Base-by-base conservation (phyloP, 2,329 filamentous ascomycete genomes). In the Laburnicola sp. region DNA sequence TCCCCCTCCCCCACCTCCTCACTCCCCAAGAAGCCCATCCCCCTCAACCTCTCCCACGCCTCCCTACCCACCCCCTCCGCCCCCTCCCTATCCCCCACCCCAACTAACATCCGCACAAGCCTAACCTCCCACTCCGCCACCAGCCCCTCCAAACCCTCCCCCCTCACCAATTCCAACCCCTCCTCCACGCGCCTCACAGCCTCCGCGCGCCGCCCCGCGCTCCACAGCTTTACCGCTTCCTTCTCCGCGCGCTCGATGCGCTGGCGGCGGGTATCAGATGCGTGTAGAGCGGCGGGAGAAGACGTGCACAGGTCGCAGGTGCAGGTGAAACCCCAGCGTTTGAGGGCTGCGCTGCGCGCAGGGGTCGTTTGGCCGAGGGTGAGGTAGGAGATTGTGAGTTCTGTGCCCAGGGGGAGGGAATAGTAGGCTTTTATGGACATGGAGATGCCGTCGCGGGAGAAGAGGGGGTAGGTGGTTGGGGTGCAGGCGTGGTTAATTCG, bases 241-340 rank as follows among this genome's bases (percentile, higher is more conserved):
- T 27, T 21, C 32, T 57, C 54, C 3, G 45, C 23, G 2, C 46
- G 37, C 2, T 31, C 7, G 40, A 65, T 62, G 30, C 57, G 39
- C 1, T 16, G 37, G 39, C 63, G 58, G n/a, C 58, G 58, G 2
- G 53, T 34, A 41, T 65, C 63, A 1, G 58, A 61, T 6, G 48
- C 50, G 36, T 48, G 7, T 30, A 48, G 48, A 9, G 51, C 44
- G 31, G 23, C 6, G 2, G 36, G 0, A 0, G 57, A 39, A 0
- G 51, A 45, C 5, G 35, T 35, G 46, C 63, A 66, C 6, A 66
- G 54, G 11, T 35, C 11, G 47, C 61, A 66, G 23, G 53, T 57
- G 40, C 64, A 65, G n/a, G 35, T 57, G 54, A 66, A 66, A 22
- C 58, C 62, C 63, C 63, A 66, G 34, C 54, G 53, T 1, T 50